phyloP scores from a whole-genome alignment of 495 filamentous ascomycete species.

The Filosporella fistucella region DNA sequence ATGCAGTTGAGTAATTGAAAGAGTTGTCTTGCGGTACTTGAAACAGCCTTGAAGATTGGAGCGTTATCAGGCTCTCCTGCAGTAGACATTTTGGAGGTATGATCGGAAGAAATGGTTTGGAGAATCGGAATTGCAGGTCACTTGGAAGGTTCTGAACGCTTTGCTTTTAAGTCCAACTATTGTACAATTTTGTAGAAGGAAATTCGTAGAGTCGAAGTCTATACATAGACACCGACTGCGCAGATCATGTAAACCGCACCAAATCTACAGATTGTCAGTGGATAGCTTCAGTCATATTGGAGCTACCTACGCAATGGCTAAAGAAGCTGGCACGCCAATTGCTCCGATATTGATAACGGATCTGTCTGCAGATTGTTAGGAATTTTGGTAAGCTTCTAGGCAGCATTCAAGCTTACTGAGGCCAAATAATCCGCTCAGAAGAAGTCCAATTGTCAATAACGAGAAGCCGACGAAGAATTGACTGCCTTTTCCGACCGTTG shows the following conservation, averaged over 20 bases:
- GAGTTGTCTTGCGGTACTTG: slow-evolving; percentile 81
- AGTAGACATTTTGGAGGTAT: slow-evolving; percentile 20
- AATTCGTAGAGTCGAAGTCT: slow-evolving; percentile 36
- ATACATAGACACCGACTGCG: slow-evolving; percentile 98
- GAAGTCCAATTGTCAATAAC: slow-evolving; percentile 63
- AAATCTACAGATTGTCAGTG: slow-evolving; percentile 52
- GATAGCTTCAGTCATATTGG: not conserved
- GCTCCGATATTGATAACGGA: slow-evolving; percentile 72
- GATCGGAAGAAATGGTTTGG: not conserved
- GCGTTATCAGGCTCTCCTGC: slow-evolving; percentile 17
- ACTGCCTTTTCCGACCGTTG: slow-evolving; percentile 71
- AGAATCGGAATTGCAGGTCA: too few species aligned
- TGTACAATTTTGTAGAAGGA: slow-evolving; percentile 20
- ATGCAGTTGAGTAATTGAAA: slow-evolving; percentile 87
- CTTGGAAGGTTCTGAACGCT: slow-evolving; percentile 18
- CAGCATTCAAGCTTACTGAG: too few species aligned
- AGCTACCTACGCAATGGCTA: slow-evolving; percentile 76
- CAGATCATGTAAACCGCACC: slow-evolving; percentile 98
- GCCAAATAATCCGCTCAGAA: slow-evolving; percentile 69
- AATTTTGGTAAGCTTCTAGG: not conserved
- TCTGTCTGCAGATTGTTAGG: slow-evolving; percentile 56
- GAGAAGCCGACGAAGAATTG: slow-evolving; percentile 82
- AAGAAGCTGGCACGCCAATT: slow-evolving; percentile 81
- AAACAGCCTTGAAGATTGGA: slow-evolving; percentile 76
- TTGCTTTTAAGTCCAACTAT: slow-evolving; percentile 24